phyloP scores from a whole-genome alignment of 768 basidiomycete genomes.

The Leucocoprinus leucothites region DNA sequence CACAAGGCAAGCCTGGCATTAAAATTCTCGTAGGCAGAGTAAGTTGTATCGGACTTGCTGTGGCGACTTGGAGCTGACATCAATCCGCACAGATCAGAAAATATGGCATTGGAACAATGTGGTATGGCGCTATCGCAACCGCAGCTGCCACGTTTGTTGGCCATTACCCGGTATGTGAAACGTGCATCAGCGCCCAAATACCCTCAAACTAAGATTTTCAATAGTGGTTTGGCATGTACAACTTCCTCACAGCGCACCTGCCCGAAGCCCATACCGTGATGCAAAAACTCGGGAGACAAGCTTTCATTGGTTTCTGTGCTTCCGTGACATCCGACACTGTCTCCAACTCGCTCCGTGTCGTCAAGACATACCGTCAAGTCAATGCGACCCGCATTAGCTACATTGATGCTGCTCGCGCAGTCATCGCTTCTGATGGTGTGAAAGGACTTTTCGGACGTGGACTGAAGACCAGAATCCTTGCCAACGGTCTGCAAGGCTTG shows the following conservation, averaged over 20 bases:
- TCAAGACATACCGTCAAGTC: slow-evolving; percentile 96
- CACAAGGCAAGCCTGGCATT: slow-evolving; percentile 74
- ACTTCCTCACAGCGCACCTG: slow-evolving; percentile 64
- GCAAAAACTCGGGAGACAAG: slow-evolving; percentile 70
- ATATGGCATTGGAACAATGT: slow-evolving; percentile 76
- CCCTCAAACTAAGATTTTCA: too few species aligned
- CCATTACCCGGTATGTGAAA: slow-evolving; percentile 66
- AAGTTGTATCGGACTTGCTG: slow-evolving; percentile 14
- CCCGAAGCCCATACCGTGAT: slow-evolving; percentile 51
- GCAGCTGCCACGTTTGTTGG: slow-evolving; percentile 94
- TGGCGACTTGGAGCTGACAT: neutral
- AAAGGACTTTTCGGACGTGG: slow-evolving; percentile 84
- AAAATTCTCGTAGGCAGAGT: slow-evolving; percentile 66
- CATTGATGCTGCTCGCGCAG: slow-evolving; percentile 68
- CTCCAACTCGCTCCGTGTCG: slow-evolving; percentile 85
- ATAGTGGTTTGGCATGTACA: slow-evolving; percentile 85
- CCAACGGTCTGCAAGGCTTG: slow-evolving; percentile 89
- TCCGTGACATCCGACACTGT: slow-evolving; percentile 83
- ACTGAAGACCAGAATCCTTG: slow-evolving; percentile 81
- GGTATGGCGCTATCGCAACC: slow-evolving; percentile 91
- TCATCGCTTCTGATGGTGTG: slow-evolving; percentile 75
- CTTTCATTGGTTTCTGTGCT: slow-evolving; percentile 88
- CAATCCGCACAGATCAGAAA: slow-evolving; percentile 55
- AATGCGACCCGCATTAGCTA: slow-evolving; percentile 81
- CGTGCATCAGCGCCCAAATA: too few species aligned